phyloP scores from a whole-genome alignment of 345 rosid genomes.

The Euphorbia pulcherrima region DNA sequence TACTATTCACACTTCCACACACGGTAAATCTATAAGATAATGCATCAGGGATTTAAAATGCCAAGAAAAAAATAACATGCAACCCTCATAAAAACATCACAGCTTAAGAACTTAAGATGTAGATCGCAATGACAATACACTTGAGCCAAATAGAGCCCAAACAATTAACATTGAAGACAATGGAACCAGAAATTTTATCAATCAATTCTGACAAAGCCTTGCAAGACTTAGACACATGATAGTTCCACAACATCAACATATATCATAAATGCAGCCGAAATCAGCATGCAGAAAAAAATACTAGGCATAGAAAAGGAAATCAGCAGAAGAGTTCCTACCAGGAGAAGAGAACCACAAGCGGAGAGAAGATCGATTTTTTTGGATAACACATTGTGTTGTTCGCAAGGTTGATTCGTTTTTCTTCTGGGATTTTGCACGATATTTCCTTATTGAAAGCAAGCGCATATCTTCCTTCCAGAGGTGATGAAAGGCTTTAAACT shows the following conservation, averaged over 20 bases:
- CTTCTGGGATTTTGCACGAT: constrained; percentile 59
- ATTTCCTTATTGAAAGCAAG: constrained; percentile 48
- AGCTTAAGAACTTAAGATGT: not conserved
- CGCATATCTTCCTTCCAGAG: constrained; percentile 86
- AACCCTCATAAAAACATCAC: not conserved
- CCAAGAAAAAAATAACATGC: not conserved
- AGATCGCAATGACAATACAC: not conserved
- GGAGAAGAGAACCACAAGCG: constrained; percentile 63
- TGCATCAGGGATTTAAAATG: not conserved
- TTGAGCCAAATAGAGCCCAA: not conserved
- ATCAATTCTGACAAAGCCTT: not conserved
- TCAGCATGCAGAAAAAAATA: not conserved
- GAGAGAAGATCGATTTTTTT: constrained; percentile 60
- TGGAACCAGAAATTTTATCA: not conserved
- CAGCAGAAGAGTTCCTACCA: constrained; percentile 41
- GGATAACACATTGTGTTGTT: constrained; percentile 40
- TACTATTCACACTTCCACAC: not conserved
- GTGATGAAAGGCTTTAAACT: constrained; percentile 70
- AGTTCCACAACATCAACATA: not conserved
- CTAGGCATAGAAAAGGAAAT: constrained; percentile 1
- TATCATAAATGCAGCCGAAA: not conserved
- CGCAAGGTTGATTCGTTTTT: constrained; percentile 54
- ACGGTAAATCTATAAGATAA: not conserved
- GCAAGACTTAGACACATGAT: not conserved
- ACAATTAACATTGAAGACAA: not conserved